Percentiles rank a stretch among this genome's conserved stretches.
phyloP scores from a whole-genome alignment of 257 asterid species.

The Solanum corneliomulleri region DNA sequence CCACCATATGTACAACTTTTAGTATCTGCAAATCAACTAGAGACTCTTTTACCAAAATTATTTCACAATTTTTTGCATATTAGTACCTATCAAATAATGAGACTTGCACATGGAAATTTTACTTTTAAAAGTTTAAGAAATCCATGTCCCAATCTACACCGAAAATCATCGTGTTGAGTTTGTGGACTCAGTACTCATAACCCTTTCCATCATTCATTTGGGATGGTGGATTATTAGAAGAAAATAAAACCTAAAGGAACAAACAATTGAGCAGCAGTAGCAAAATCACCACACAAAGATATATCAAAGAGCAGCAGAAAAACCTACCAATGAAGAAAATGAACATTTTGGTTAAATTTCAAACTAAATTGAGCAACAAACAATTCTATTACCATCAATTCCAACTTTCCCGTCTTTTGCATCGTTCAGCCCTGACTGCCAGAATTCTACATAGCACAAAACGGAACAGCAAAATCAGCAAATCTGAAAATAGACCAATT shows the following conservation, averaged over 20 bases:
- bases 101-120: not conserved
- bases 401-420: constrained; percentile 25
- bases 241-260: not conserved
- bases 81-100: not conserved
- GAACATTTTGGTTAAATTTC: not conserved
- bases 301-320: not conserved
- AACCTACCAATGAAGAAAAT: not conserved
- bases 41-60: not conserved
- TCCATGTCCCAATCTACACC: not conserved
- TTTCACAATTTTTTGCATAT: not conserved
- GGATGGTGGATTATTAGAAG: not conserved
- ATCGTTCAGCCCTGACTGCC: constrained; percentile 44
- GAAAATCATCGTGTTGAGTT: not conserved
- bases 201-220: not conserved
- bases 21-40: not conserved
- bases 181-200: not conserved
- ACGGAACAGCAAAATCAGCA: not conserved
- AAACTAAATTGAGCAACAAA: not conserved
- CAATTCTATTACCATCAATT: constrained; percentile 43
- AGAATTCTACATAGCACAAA: constrained; percentile 18
- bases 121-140: not conserved
- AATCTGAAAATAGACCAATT: not conserved
- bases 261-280: not conserved
- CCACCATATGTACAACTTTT: not conserved
- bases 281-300: not conserved